Evolutionary conservation across 2,329 filamentous ascomycete species (phyloP).

Genomic region (Blastomyces gilchristii): DNA sequence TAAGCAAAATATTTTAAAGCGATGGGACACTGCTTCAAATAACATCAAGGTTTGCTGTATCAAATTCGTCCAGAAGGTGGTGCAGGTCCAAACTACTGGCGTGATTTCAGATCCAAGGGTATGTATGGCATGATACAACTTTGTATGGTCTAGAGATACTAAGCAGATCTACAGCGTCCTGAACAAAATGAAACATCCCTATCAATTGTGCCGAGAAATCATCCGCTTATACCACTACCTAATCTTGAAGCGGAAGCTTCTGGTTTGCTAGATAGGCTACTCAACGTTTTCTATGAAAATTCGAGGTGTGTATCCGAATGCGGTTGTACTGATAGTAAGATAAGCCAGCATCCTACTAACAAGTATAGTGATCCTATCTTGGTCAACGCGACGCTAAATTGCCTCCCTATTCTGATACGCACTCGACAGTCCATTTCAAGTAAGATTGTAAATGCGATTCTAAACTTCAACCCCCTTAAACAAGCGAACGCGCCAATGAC

Average conservation of each 20-base stretch:
- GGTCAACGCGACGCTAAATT: constrained; percentile 85
- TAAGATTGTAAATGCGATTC: constrained; percentile 73
- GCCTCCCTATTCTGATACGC: constrained; percentile 70
- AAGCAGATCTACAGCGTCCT: constrained; percentile 46
- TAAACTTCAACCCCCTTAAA: constrained; percentile 87
- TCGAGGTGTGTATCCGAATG: constrained; percentile 52
- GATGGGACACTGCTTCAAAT: constrained; percentile 71
- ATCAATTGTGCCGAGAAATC: constrained; percentile 71
- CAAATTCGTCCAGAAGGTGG: constrained; percentile 91
- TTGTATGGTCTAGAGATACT: constrained; percentile 6
- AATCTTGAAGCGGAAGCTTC: constrained; percentile 88
- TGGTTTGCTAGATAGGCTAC: constrained; percentile 77
- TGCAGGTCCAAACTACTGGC: constrained; percentile 83
- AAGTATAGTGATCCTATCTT: constrained; percentile 65
- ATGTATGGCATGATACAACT: constrained; percentile 28
- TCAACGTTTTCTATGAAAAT: constrained; percentile 76
- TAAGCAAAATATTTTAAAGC: constrained; percentile 75
- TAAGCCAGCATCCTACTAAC: constrained; percentile 7
- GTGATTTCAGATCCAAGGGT: constrained; percentile 73
- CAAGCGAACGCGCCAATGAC: constrained; percentile 68
- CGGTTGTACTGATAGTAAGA: constrained; percentile 1
- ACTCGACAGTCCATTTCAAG: constrained; percentile 69
- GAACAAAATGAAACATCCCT: constrained; percentile 77
- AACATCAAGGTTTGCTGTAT: constrained; percentile 87
- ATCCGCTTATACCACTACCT: constrained; percentile 66